Evolutionary conservation across 2,329 filamentous ascomycete genomes (phyloP), one percentile per base, ranked within the genome.

Genomic region (Aquanectria penicillioides): DNA sequence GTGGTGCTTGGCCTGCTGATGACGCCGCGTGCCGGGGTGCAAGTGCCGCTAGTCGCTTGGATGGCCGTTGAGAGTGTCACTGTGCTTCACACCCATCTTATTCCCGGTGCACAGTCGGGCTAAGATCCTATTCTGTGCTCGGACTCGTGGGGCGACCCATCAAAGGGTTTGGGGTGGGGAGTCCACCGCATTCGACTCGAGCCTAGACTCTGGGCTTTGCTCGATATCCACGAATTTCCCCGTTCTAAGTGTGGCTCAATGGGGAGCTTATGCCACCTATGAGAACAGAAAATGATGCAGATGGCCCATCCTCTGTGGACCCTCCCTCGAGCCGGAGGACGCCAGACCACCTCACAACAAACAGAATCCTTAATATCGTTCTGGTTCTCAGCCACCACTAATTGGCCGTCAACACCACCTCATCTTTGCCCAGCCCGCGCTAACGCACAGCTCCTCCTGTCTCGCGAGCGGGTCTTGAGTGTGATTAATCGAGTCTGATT

Each of bases 391-490:
- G 50, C 50, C 31, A 40, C 44, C 29, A 44, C 37, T 29, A 36
- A 44, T 40, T 67, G 38, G 44, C 56, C 31, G 18, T 38, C 13
- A 22, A 54, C 28, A 47, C 50, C 51, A 52, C 51, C 38, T 56
- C 40, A 48, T 40, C 22, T 29, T 48, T n/a, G 58, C 56, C 52
- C 28, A 56, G 33, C 37, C 47, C 31, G 34, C 57, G 47, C 58
- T 69, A 68, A 62, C 66, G 59, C 65, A 54, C 54, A 25, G 41
- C 52, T 49, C 43, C 50, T 61, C 25, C 63, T 57, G 57, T 55
- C 44, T 55, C 47, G 34, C 60, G 59, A 59, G 62, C 51, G 61
- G 65, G 61, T 62, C 61, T 51, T 25, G 29, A 43, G 41, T 9
- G 18, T 28, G 41, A 41, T n/a, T n/a, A n/a, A n/a, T n/a, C 57